phyloP scores from a whole-genome alignment of 2,329 filamentous ascomycete genomes.

The Graphiopsis chlorocephala region DNA sequence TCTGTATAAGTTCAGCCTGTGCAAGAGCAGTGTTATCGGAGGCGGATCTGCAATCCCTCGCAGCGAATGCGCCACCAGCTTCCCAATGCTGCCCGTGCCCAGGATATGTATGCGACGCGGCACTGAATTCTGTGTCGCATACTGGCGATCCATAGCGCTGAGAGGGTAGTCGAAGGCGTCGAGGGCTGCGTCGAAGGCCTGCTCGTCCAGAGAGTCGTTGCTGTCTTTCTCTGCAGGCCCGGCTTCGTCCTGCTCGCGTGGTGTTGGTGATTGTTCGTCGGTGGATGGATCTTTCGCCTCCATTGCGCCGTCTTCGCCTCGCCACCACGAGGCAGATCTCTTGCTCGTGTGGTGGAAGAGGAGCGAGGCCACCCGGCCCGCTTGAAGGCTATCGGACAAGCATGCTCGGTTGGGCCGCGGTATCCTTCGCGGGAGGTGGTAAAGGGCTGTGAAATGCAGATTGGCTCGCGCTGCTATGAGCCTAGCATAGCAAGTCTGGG shows the following conservation, averaged over 20 bases:
- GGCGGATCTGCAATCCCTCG: slow-evolving; percentile 60
- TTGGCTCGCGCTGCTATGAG: slow-evolving; percentile 33
- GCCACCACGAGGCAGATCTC: slow-evolving; percentile 25
- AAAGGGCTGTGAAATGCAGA: slow-evolving; percentile 45
- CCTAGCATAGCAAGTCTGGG: slow-evolving; percentile 18
- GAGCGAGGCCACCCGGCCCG: slow-evolving; percentile 44
- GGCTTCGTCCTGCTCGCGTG: slow-evolving; percentile 15
- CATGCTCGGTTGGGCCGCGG: slow-evolving; percentile 39
- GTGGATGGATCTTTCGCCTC: slow-evolving; percentile 16
- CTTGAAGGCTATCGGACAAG: slow-evolving; percentile 40
- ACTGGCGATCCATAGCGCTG: slow-evolving; percentile 30
- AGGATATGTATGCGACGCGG: slow-evolving; percentile 68
- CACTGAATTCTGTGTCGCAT: slow-evolving; percentile 24
- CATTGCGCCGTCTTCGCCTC: slow-evolving; percentile 18
- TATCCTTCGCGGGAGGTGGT: slow-evolving; percentile 49
- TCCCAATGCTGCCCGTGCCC: slow-evolving; percentile 77
- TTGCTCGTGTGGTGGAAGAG: slow-evolving; percentile 24
- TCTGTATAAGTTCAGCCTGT: slow-evolving; percentile 47
- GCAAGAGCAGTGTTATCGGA: slow-evolving; percentile 77
- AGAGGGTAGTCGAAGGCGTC: slow-evolving; percentile 21
- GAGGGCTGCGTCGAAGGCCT: slow-evolving; percentile 13
- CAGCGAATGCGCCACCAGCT: slow-evolving; percentile 72
- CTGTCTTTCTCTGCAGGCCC: background rate
- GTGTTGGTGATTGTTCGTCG: background rate
- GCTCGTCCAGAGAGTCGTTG: background rate